These are phyloP conservation scores for Boletus vinaceobasis DNA, from an alignment of 768 basidiomycete species.

Conservation along the genomic window DNA sequence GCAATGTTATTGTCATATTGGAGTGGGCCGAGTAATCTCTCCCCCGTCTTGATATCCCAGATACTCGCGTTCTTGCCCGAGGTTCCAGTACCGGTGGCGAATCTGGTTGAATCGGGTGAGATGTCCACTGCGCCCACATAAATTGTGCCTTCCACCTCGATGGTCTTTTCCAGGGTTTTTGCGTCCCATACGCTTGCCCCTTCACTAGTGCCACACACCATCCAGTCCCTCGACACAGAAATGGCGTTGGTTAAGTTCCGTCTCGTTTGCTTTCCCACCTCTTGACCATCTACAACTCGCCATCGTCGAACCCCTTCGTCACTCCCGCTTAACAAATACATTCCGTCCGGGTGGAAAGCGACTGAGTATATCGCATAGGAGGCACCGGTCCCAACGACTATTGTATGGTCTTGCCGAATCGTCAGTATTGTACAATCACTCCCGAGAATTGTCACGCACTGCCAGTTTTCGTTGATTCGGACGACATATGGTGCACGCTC, in stretches of 20 bases:
- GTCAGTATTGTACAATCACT: background rate
- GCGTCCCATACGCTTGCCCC: background rate
- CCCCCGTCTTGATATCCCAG: background rate
- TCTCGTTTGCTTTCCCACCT: background rate
- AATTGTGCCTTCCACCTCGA: background rate
- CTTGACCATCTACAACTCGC: background rate
- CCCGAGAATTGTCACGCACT: background rate
- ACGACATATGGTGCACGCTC: background rate
- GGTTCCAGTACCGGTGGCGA: background rate
- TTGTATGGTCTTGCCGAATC: background rate
- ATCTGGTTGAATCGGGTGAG: background rate
- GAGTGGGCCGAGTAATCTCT: background rate
- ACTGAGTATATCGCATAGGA: background rate
- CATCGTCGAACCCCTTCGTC: background rate
- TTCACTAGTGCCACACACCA: background rate
- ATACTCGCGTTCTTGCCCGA: rapidly evolving
- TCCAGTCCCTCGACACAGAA: background rate
- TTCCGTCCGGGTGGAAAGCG: background rate
- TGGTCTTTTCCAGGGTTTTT: background rate
- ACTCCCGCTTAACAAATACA: background rate
- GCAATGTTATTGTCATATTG: background rate
- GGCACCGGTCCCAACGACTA: background rate
- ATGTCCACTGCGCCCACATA: background rate
- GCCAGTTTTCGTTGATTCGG: background rate
- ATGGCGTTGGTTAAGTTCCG: background rate